Evolutionary conservation across 2,329 filamentous ascomycete genomes (phyloP).

Genomic region (Sclerotinia borealis): DNA sequence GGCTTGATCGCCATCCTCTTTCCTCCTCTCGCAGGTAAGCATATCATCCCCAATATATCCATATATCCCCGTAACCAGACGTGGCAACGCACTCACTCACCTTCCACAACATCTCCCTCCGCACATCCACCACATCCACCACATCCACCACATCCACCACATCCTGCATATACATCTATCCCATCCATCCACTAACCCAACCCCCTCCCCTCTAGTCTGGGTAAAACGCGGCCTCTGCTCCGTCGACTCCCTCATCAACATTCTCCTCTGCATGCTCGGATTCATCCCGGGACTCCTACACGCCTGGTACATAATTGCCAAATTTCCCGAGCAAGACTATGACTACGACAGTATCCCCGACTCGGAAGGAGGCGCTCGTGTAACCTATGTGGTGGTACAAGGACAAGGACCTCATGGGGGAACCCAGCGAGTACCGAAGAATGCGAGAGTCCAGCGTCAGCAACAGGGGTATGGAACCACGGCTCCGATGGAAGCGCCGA

Average conservation of each 20-base stretch:
- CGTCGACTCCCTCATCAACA: slow-evolving; percentile 89
- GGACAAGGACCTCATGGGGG: slow-evolving; percentile 41
- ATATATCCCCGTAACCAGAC: neutral
- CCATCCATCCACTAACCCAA: neutral
- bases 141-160: neutral
- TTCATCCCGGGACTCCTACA: slow-evolving; percentile 85
- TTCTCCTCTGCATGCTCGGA: slow-evolving; percentile 76
- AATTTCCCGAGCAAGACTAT: slow-evolving; percentile 75
- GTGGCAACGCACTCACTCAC: neutral
- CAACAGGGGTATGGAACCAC: slow-evolving; percentile 30
- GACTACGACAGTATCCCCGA: slow-evolving; percentile 45
- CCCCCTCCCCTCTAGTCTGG: slow-evolving; percentile 62
- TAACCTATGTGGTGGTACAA: slow-evolving; percentile 75
- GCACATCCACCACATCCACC: neutral
- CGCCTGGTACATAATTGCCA: slow-evolving; percentile 96
- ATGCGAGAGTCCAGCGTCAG: slow-evolving; percentile 22
- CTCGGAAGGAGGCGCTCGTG: slow-evolving; percentile 51
- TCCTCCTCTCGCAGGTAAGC: slow-evolving; percentile 58
- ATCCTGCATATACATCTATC: neutral
- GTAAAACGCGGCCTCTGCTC: slow-evolving; percentile 92
- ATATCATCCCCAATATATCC: slow-evolving; percentile 5
- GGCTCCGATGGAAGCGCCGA: slow-evolving; percentile 29
- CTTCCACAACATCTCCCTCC: neutral
- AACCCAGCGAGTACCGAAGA: slow-evolving; percentile 25
- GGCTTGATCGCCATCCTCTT: slow-evolving; percentile 59